Base-by-base conservation (phyloP, 306 rosid genomes). In the Pterocarpus macrocarpus region DNA sequence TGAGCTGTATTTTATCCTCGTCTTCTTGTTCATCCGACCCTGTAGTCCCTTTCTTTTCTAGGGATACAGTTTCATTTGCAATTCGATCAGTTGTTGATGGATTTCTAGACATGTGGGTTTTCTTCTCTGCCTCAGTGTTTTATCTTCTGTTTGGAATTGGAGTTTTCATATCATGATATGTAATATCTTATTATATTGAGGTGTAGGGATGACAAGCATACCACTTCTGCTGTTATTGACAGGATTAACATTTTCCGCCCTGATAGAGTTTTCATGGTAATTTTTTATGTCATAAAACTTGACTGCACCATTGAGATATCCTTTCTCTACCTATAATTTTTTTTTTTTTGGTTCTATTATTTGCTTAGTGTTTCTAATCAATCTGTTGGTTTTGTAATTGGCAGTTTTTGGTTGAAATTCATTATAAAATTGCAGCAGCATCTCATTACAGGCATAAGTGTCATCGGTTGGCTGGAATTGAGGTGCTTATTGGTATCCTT, bases 251-350 rank as follows among this genome's bases (percentile, higher is more conserved):
- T 95, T 79, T 95, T 95, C 72, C 94, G 97, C 50, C 91, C 95
- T 3, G 97, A 91, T 87, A 89, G 98, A 86, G 97, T 86, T 81
- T 95, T 95, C 89, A 86, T 84, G 98, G 98, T 95, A 86, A 90
- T 33, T 39, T 55, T 41, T 61, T n/a, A 34, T 58, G 44, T 14
- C 38, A 34, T 69, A 52, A 12, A 44, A 69, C 61, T 71, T 4
- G 15, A 75, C 7, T 53, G 35, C 75, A 64, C 52, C 55, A 41
- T 62, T 74, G 64, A 12, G 69, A 69, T 64, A 69, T 66, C 30
- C 66, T 74, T 76, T 81, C 68, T 75, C 41, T 65, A 66, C 43
- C 5, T 44, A 49, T 43, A 50, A 67, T 81, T 64, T 75, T 78
- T 44, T 59, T 22, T 22, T 22, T 22, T 22, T 22, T 22, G 28